phyloP scores from a whole-genome alignment of 108 stramenopile genomes.

The Tribonema minus region DNA sequence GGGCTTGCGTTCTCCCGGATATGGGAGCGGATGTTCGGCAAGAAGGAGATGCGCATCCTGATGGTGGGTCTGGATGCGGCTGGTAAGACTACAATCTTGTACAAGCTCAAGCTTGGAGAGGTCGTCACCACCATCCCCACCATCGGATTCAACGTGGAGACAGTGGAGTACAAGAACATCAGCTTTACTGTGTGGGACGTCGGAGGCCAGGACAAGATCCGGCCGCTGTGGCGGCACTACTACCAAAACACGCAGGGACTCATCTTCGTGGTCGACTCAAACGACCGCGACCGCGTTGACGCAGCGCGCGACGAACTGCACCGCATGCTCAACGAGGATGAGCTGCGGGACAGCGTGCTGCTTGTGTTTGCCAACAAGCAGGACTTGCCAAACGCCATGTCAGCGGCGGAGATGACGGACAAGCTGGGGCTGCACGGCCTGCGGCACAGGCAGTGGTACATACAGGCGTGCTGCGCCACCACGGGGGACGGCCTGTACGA shows the following conservation, averaged over 20 bases:
- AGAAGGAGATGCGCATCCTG: no score
- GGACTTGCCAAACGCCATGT: slow-evolving; percentile 83
- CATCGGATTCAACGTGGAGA: slow-evolving; percentile 55
- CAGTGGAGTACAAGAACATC: slow-evolving; percentile 75
- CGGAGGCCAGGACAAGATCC: slow-evolving; percentile 92
- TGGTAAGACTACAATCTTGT: slow-evolving; percentile 99
- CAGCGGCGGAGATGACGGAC: slow-evolving; percentile 79
- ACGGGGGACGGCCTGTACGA: slow-evolving; percentile 89
- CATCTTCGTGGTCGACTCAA: slow-evolving; percentile 91
- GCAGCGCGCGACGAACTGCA: slow-evolving; percentile 84
- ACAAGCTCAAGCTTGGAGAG: slow-evolving; percentile 97
- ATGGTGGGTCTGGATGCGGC: slow-evolving; percentile 88
- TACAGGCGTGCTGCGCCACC: slow-evolving; percentile 87
- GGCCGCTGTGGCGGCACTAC: no score
- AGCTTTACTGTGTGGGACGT: slow-evolving; percentile 81
- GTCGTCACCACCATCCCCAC: slow-evolving; percentile 89
- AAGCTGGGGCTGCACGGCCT: slow-evolving; percentile 79
- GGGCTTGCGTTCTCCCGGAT: no score
- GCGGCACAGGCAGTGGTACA: slow-evolving; percentile 86
- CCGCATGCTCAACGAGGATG: slow-evolving; percentile 83
- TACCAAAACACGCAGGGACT: slow-evolving; percentile 88
- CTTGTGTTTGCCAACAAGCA: slow-evolving; percentile 98
- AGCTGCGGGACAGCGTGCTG: slow-evolving; percentile 83
- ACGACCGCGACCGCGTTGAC: slow-evolving; percentile 85
- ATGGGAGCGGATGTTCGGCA: no score